These are phyloP conservation scores for Cyanidium caldarium DNA, from an alignment of 23 red algal species.

Conservation along the genomic window DNA sequence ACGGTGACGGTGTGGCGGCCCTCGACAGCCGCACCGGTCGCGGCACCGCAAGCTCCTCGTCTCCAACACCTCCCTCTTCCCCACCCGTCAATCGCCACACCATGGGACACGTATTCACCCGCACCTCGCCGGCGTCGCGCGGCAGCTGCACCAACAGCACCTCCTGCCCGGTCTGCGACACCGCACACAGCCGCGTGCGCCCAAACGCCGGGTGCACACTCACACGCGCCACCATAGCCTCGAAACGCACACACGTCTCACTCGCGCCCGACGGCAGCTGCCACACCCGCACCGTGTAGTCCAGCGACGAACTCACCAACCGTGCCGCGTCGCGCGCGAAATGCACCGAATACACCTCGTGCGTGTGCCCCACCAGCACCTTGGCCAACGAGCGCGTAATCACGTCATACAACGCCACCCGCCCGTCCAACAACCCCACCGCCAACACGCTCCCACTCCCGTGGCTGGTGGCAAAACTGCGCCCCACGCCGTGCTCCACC, in stretches of 20 bases:
- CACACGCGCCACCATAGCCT: background rate
- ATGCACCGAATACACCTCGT: background rate
- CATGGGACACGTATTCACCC: background rate
- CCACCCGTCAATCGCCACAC: no score
- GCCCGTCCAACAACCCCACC: background rate
- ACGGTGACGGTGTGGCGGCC: no score
- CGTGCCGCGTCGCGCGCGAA: background rate
- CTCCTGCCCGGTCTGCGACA: conserved; percentile 1
- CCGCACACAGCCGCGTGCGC: background rate
- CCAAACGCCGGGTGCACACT: background rate
- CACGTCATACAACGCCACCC: background rate
- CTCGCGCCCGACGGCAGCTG: background rate
- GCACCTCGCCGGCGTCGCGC: background rate
- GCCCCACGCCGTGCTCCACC: background rate
- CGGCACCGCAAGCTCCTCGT: no score
- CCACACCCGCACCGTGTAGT: background rate
- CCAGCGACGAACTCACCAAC: conserved; percentile 2
- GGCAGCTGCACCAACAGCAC: background rate
- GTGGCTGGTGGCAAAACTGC: background rate
- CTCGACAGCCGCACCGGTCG: no score
- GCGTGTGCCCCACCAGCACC: background rate
- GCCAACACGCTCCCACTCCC: background rate
- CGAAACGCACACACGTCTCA: background rate
- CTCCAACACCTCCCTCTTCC: no score
- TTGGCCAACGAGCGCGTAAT: background rate